Base-by-base conservation (phyloP, 2,329 filamentous ascomycete species). In the Alternaria arborescens region DNA sequence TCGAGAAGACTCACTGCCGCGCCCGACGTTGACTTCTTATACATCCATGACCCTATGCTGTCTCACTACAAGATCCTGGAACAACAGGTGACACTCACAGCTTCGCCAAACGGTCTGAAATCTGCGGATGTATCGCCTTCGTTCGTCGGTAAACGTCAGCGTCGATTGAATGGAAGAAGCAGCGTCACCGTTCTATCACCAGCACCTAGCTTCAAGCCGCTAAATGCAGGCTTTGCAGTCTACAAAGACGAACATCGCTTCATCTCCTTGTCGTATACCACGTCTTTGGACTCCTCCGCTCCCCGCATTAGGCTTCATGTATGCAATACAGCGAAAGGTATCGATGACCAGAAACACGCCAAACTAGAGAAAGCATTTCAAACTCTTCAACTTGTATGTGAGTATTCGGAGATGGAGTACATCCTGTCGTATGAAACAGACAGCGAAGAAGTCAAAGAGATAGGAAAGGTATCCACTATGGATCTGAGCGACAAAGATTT, bases 191-290 rank as follows among this genome's bases (percentile, higher is more conserved):
- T 52, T 18, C n/a, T 38, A 46, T 18, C 30, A n/a, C 38, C 43
- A 7, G 5, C 14, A 24, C 24, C 5, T 5, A 28, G 20, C 14
- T 16, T 12, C 3, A 40, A 52, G 8, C 8, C 38, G 4, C 3
- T 30, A 11, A 51, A 12, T 1, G 53, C 60, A 30, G 65, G 66
- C 14, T 14, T 67, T 5, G 58, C 55, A 2, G 40, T 67, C 5
- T 70, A 62, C 58, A 68, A 68, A 57, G 66, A 70, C 40, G 66
- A 70, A 34, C 58, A 67, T 28, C 64, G 65, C n/a, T 67, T 61
- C 40, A 18, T 68, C 11, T 55, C 54, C 0, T 51, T 69, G n/a
- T 62, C 41, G 1, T 46, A 52, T n/a, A 22, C 47, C 28, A 14
- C 34, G 8, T 47, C 47, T 5, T 18, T 26, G 1, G 18, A 14